Evolutionary conservation across 1,139 yeast genomes (phyloP), one percentile per base, ranked within the genome.

Genomic region (Geotrichum citri-aurantii): DNA sequence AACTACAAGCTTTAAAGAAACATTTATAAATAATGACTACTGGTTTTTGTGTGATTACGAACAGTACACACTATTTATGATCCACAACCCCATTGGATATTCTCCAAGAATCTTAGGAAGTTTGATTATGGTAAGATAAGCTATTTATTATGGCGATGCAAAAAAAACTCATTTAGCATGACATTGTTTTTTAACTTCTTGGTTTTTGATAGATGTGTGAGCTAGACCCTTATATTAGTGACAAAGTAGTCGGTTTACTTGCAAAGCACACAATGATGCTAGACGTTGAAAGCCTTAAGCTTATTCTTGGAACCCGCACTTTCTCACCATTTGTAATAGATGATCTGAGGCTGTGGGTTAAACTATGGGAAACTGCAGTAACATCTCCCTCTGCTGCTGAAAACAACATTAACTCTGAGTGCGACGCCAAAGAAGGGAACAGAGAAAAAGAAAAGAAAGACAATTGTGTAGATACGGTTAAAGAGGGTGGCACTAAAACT

Each of bases 41-140:
- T 56, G 58, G 58, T 23, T 56, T 14, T 40, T 49, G 10, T 12
- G 48, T 1, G 11, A 48, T 7, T 27, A 44, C 10, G 55, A 26
- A 26, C 19, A 37, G 29, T 42, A 19, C 17, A 19, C 50, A 7
- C 50, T 44, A 12, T 19, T 46, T n/a, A 49, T 51, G 52, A 24
- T 56, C 1, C 53, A 49, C 46, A 47, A 56, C 21, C 55, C 52
- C 5, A 21, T 31, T 3, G 58, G 48, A 8, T 56, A 42, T 17
- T 33, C 37, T 19, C 24, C 40, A 11, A n/a, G 21, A 7, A 24
- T 42, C 33, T 51, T 56, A 12, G 58, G 55, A 31, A 56, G 44
- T 21, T 24, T 56, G 5, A 31, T 56, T 5, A 56, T 49, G 19
- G 58, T 56, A 51, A 23, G 54, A 21, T n/a, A 24, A 21, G 37